Percentiles rank a stretch among this genome's conserved stretches.
These are phyloP conservation scores for Pecoramyces ruminantium DNA, from an alignment of 192 early-diverging fungal species.

Conservation along the genomic window DNA sequence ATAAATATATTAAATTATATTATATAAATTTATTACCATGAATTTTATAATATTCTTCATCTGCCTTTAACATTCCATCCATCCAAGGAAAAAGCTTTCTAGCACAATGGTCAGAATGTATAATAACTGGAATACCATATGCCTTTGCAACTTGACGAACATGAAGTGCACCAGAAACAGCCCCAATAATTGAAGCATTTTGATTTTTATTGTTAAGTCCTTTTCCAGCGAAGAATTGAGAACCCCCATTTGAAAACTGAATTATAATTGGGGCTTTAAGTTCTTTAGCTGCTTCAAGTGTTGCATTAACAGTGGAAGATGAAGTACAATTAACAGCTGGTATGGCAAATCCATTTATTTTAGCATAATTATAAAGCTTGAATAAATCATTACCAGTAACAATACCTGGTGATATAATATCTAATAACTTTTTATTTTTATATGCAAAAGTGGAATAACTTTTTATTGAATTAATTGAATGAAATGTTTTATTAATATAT, in stretches of 20 bases:
- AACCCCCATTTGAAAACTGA: constrained; percentile 88
- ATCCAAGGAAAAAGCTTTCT: constrained; percentile 94
- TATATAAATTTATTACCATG: neutral
- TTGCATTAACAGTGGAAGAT: constrained; percentile 79
- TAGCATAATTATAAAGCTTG: neutral
- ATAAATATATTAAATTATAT: too few relatives aligned
- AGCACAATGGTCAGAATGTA: constrained; percentile 95
- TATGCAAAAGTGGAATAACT: neutral
- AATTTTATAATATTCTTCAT: constrained; percentile 40
- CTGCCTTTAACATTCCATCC: constrained; percentile 88
- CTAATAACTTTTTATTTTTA: neutral
- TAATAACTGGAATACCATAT: constrained; percentile 52
- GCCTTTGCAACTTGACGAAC: constrained; percentile 61
- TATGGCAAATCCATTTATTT: neutral
- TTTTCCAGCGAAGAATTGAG: constrained; percentile 84
- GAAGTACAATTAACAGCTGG: constrained; percentile 40
- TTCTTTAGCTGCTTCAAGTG: constrained; percentile 85
- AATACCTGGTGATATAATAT: neutral
- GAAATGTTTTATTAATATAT: neutral
- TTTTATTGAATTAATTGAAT: neutral
- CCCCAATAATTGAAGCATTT: constrained; percentile 71
- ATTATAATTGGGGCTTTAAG: constrained; percentile 86
- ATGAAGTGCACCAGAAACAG: constrained; percentile 80
- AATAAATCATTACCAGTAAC: neutral
- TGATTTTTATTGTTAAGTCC: constrained; percentile 77